Conservation (phyloP, 345 rosid species). For the Sapria himalayana region DNA sequence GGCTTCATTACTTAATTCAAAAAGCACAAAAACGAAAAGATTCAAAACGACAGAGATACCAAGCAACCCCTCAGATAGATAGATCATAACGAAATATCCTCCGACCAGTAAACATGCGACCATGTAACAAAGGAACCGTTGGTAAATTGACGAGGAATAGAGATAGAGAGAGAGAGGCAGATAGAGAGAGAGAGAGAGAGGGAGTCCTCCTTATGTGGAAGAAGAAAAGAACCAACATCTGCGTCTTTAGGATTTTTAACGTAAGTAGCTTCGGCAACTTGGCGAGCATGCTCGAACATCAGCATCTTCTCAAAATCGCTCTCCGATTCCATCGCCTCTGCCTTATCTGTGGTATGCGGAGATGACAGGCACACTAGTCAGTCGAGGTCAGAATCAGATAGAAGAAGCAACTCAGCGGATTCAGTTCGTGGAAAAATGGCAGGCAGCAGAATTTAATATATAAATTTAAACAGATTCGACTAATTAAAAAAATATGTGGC, state of each 20-base stretch:
- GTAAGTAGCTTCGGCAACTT: constrained; percentile 41
- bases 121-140: too few relatives aligned
- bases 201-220: too few relatives aligned
- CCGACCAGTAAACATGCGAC: too few relatives aligned
- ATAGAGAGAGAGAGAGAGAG: not conserved
- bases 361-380: not conserved
- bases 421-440: not conserved
- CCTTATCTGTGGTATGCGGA: not conserved
- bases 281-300: constrained; percentile 70
- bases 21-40: too few relatives aligned
- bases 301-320: constrained; percentile 46
- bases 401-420: too few relatives aligned
- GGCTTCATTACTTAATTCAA: too few relatives aligned
- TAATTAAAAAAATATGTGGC: constrained; percentile 1
- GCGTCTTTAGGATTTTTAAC: constrained; percentile 49
- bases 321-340: constrained; percentile 36
- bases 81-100: too few relatives aligned
- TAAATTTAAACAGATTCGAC: constrained; percentile 1
- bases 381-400: not conserved
- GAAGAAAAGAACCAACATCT: constrained; percentile 26
- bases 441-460: not conserved
- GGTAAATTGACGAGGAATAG: too few relatives aligned
- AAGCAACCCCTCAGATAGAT: too few relatives aligned
- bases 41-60: too few relatives aligned
- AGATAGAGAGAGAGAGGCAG: not conserved